These are phyloP conservation scores for Ophiostoma perfectum DNA, from an alignment of 2,329 filamentous ascomycete species.

Conservation along the genomic window DNA sequence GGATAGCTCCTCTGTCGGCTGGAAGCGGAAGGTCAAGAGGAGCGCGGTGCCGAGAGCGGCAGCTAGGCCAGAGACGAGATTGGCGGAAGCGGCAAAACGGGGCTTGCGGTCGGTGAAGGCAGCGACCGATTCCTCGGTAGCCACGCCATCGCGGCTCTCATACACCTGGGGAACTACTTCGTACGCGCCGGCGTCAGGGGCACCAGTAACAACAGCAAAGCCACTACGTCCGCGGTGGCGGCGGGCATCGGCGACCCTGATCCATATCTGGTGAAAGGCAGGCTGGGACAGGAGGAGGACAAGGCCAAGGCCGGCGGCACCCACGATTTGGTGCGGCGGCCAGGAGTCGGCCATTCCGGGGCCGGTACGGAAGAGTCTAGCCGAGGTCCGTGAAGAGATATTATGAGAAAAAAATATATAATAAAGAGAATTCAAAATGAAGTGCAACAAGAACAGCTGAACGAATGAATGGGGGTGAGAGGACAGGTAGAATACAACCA, in stretches of 20 bases:
- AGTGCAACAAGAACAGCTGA: not conserved
- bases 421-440: not conserved
- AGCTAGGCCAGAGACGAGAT: conserved; percentile 29
- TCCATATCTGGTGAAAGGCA: conserved; percentile 24
- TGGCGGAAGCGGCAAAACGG: conserved; percentile 29
- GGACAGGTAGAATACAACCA: not conserved
- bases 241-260: conserved; percentile 21
- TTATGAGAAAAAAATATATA: not conserved
- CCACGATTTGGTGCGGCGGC: conserved; percentile 16
- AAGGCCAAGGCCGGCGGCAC: conserved; percentile 23
- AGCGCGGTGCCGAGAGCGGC: conserved; percentile 29
- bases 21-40: conserved; percentile 19
- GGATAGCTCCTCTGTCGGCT: not conserved
- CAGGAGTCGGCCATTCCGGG: conserved; percentile 6
- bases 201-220: conserved; percentile 13
- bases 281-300: conserved; percentile 27
- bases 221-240: conserved; percentile 17
- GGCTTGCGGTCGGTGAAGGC: conserved; percentile 32
- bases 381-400: not conserved
- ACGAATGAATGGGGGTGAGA: not conserved
- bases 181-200: conserved; percentile 23
- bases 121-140: conserved; percentile 33
- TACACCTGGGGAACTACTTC: conserved; percentile 29
- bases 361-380: not conserved
- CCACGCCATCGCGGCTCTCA: conserved; percentile 33